Base-by-base conservation (phyloP, 352 stramenopile genomes). In the Globisporangium orthogonon region DNA sequence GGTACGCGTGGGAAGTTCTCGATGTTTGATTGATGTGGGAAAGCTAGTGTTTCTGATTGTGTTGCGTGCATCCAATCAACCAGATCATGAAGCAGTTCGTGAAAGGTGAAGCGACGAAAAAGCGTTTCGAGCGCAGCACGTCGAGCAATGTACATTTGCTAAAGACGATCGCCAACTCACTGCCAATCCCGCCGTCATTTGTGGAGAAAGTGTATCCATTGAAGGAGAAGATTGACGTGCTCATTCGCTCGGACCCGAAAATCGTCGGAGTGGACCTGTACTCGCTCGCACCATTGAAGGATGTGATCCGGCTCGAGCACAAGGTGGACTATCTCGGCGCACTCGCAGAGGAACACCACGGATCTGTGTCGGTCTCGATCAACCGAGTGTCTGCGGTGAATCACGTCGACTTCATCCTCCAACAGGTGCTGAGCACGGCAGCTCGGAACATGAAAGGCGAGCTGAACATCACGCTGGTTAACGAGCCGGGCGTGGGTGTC, bases 251-350 rank as follows among this genome's bases (percentile, higher is more conserved):
- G 0, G 76, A 90, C n/a, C 69, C 77, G 3, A 90, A 90, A 62
- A 73, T 90, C 18, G 61, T 90, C 7, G 77, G 79, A 9, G 64
- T 87, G 23, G 77, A 90, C 44, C 64, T 90, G 60, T 86, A 86
- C 58, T 63, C 75, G 1, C 71, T 90, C 29, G 73, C 79, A n/a
- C 67, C 67, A 0, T 60, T 79, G 9, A 54, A 66, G 0, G 50
- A 66, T 33, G 35, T 86, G 13, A 69, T 90, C 31, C 66, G 73
- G 35, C 65, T 90, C n/a, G 77, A 90, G 54, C 76, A 90, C 65
- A 90, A 90, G 60, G 73, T 90, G 29, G 76, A 90, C 40, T 90
- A 90, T 40, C 53, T 90, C n/a, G 61, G 69, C 4, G 72, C 74
- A 7, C 60, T 87, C 7, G 76, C 79, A 2, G 79, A 90, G 52